Percentiles rank a stretch among this genome's conserved stretches.
Conservation (phyloP, 768 basidiomycete genomes). For the Boletus subcaerulescens region DNA sequence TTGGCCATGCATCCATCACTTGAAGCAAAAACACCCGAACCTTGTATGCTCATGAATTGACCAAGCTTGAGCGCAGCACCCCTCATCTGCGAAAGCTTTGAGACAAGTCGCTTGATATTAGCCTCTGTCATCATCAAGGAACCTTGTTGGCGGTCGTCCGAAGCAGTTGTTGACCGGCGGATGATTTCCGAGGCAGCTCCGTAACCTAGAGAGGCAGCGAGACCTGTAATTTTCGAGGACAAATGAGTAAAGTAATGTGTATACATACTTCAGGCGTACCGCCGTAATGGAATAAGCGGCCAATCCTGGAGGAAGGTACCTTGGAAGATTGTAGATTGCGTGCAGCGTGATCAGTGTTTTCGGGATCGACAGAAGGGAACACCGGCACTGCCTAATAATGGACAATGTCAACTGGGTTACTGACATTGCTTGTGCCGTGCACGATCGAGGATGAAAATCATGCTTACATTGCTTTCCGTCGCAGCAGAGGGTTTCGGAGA, state of each 20-base stretch:
- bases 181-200: conserved; percentile 88
- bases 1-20: not conserved
- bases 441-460: not conserved
- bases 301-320: conserved; percentile 88
- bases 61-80: conserved; percentile 96
- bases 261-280: conserved; percentile 42
- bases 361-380: not conserved
- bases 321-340: conserved; percentile 73
- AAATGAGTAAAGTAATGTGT: not conserved
- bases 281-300: conserved; percentile 91
- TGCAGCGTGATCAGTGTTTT: not conserved
- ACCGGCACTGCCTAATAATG: conserved; percentile 1
- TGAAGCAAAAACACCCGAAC: conserved; percentile 28
- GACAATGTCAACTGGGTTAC: not conserved
- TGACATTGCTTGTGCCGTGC: not conserved
- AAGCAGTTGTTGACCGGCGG: conserved; percentile 54
- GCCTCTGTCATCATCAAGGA: conserved; percentile 87
- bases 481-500: not conserved
- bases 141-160: conserved; percentile 33
- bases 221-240: conserved; percentile 49
- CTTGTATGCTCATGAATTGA: conserved; percentile 98
- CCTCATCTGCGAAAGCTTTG: conserved; percentile 92
- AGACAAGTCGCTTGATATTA: conserved; percentile 85
- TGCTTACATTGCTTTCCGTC: conserved; percentile 6
- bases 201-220: conserved; percentile 84